Conservation (phyloP, 2,329 filamentous ascomycete genomes). For the Trichoderma simmonsii region DNA sequence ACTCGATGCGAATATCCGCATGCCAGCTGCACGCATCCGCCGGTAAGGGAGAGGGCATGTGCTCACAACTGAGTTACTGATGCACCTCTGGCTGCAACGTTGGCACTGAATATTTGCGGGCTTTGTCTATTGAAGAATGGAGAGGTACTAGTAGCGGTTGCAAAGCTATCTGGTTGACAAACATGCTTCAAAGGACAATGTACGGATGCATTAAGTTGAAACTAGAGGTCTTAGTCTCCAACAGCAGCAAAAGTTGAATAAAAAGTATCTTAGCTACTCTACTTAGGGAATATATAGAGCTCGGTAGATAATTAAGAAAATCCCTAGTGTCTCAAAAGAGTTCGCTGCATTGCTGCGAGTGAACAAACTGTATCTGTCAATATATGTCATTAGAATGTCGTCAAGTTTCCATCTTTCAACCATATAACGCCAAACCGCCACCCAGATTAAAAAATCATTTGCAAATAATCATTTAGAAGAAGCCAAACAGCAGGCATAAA, state of each 20-base stretch:
- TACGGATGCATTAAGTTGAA: fast-evolving
- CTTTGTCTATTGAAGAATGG: too few species aligned
- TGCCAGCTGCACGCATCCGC: conserved; percentile 10
- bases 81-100: neutral
- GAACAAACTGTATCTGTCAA: neutral
- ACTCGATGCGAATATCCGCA: neutral
- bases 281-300: neutral
- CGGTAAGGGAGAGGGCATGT: neutral
- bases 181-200: neutral
- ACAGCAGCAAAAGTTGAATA: neutral
- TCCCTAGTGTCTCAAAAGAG: neutral
- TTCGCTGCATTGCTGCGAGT: neutral
- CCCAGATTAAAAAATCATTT: neutral
- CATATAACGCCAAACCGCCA: neutral
- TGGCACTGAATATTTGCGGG: neutral
- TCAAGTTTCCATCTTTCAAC: neutral
- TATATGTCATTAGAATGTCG: neutral
- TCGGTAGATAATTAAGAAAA: neutral
- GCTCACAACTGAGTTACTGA: neutral
- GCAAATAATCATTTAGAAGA: neutral
- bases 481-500: neutral
- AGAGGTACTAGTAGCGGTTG: neutral
- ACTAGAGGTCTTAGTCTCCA: neutral
- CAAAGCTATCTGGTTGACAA: neutral
- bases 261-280: neutral